A percentile compares a stretch with the other conserved stretches of the same genome.
Conservation (phyloP, 2,329 filamentous ascomycete species). For the Fusarium begoniae region DNA sequence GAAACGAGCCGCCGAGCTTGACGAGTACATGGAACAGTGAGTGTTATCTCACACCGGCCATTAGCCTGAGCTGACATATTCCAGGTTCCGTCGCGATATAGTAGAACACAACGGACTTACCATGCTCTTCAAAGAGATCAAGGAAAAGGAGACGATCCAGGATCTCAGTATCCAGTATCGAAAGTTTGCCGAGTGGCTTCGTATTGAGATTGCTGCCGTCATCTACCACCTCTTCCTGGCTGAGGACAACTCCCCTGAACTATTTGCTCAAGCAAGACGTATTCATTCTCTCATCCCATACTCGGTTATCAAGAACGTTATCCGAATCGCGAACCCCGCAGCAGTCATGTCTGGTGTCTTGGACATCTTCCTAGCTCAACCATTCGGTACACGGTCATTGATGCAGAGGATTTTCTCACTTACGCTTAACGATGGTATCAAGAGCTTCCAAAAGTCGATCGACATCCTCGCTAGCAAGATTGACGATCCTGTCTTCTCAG, state of each 20-base stretch:
- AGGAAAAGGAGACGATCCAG: constrained; percentile 84
- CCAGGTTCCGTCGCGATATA: constrained; percentile 71
- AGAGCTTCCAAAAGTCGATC: constrained; percentile 85
- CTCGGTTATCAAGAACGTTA: constrained; percentile 92
- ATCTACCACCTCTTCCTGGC: constrained; percentile 97
- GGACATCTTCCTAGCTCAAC: constrained; percentile 94
- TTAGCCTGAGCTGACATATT: constrained; percentile 27
- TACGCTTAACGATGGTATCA: constrained; percentile 90
- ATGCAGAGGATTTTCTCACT: constrained; percentile 95
- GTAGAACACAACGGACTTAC: constrained; percentile 84
- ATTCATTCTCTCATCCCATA: constrained; percentile 97
- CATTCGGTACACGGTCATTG: constrained; percentile 88
- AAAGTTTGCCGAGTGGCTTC: constrained; percentile 97
- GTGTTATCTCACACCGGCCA: constrained; percentile 38
- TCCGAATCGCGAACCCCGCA: constrained; percentile 93
- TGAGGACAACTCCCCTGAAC: constrained; percentile 95
- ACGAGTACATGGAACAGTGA: constrained; percentile 97
- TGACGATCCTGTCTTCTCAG: constrained; percentile 79
- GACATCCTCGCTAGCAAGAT: constrained; percentile 81
- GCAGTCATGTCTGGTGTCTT: constrained; percentile 96
- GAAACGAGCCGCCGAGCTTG: constrained; percentile 87
- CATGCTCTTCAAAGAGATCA: constrained; percentile 91
- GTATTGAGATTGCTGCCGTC: constrained; percentile 96
- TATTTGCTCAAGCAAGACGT: constrained; percentile 92
- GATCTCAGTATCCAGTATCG: constrained; percentile 95